phyloP scores from a whole-genome alignment of 225 moss, liverwort and hornwort species.

The Thuidium tamariscinum region DNA sequence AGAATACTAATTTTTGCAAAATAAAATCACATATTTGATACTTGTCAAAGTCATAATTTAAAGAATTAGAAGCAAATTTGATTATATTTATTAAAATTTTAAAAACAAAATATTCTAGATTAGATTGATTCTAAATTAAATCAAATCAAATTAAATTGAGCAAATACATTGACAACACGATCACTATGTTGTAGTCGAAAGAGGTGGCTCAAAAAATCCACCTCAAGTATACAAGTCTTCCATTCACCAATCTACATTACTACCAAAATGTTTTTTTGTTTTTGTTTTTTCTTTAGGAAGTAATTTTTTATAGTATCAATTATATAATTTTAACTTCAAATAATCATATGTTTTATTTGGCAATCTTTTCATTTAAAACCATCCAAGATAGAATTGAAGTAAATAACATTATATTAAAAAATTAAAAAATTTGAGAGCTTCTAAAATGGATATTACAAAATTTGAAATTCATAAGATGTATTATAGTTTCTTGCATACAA shows the following conservation, averaged over 20 bases:
- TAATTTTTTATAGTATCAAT: too few relatives aligned
- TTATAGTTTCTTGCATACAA: too few relatives aligned
- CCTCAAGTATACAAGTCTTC: conserved; percentile 41
- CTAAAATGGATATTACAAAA: fast-evolving
- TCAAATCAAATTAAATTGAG: neutral
- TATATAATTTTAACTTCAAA: too few relatives aligned
- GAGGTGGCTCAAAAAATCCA: conserved; percentile 27
- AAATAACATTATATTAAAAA: neutral
- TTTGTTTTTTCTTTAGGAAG: neutral
- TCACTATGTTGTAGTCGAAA: conserved; percentile 23
- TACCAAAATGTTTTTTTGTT: neutral
- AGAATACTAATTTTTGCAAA: too few relatives aligned
- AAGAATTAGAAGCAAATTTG: neutral
- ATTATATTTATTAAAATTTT: neutral
- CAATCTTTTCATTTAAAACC: neutral
- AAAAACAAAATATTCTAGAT: too few relatives aligned
- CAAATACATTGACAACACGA: conserved; percentile 13
- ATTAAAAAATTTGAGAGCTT: neutral
- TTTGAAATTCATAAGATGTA: neutral
- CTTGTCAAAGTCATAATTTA: neutral
- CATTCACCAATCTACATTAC: conserved; percentile 1
- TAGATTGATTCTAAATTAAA: neutral
- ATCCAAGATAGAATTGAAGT: neutral
- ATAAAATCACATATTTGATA: too few relatives aligned
- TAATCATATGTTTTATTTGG: fast-evolving